These are phyloP conservation scores for Scorias spongiosa DNA, from an alignment of 2,329 filamentous ascomycete genomes.

Conservation along the genomic window DNA sequence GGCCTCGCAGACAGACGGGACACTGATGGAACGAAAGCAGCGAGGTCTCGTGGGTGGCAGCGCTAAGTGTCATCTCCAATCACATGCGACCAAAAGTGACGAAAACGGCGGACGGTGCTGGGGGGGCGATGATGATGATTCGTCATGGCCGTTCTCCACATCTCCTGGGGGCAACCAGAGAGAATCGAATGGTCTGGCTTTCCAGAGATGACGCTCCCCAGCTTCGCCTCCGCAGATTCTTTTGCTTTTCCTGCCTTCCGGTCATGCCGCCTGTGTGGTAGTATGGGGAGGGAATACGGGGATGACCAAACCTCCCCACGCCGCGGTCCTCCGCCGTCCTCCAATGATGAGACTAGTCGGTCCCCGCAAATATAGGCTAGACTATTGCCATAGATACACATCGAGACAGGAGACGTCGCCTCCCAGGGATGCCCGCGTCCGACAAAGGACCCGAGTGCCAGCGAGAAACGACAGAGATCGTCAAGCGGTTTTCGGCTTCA, in stretches of 20 bases:
- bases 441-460: background rate
- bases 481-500: no score
- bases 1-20: background rate
- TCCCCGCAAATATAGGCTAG: background rate
- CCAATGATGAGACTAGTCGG: background rate
- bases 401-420: background rate
- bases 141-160: background rate
- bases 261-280: background rate
- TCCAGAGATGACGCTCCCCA: background rate
- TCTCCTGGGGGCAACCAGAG: no score
- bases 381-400: background rate
- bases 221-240: background rate
- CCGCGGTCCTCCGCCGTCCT: background rate
- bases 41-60: background rate
- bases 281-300: background rate
- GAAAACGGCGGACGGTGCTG: background rate
- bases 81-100: background rate
- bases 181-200: background rate
- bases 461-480: background rate
- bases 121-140: background rate
- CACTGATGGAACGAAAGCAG: background rate
- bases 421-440: background rate
- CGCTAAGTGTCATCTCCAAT: background rate
- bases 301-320: background rate
- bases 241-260: background rate